These are phyloP conservation scores for Myxozyma mucilagina DNA, from an alignment of 805 yeast species.

Conservation along the genomic window DNA sequence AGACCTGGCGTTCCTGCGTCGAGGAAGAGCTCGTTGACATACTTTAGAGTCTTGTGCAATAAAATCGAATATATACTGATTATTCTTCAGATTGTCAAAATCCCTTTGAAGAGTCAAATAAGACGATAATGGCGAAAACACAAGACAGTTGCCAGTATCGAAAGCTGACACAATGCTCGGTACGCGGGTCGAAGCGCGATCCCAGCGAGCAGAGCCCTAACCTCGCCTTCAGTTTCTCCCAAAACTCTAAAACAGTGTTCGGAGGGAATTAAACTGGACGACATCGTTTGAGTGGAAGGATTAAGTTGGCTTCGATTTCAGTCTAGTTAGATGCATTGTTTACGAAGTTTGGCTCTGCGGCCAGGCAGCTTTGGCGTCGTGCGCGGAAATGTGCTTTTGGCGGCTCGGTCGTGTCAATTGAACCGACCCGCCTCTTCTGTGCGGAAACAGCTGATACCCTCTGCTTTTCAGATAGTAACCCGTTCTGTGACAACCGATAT, in stretches of 20 bases:
- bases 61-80: neutral
- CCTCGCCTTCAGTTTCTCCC: neutral
- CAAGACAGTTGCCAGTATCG: neutral
- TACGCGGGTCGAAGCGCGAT: neutral
- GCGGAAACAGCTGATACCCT: neutral
- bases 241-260: neutral
- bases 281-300: neutral
- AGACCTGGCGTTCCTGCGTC: constrained; percentile 10
- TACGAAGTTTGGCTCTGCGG: neutral
- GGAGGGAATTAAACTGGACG: neutral
- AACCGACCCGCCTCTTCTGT: neutral
- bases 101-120: neutral
- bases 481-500: constrained; percentile 57
- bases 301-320: neutral
- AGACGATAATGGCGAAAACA: neutral
- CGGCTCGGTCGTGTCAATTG: neutral
- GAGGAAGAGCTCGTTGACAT: constrained; percentile 8
- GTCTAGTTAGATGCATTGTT: neutral
- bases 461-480: neutral
- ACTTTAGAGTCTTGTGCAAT: neutral
- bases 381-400: neutral
- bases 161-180: neutral
- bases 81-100: neutral
- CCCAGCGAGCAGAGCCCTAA: neutral
- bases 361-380: neutral